phyloP scores from a whole-genome alignment of 2,329 filamentous ascomycete species.

The Penicillium sp. region DNA sequence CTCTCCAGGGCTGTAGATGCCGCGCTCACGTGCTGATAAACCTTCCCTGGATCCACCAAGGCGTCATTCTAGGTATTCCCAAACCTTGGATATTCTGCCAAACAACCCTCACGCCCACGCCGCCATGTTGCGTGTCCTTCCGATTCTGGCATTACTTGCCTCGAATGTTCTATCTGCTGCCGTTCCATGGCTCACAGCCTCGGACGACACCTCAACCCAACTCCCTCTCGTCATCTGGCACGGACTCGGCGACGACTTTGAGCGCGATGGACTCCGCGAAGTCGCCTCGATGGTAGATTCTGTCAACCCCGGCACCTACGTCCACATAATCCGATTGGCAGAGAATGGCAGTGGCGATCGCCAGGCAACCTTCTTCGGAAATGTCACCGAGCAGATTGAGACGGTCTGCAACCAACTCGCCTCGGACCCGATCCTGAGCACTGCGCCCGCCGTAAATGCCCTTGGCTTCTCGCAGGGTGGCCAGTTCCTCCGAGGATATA shows the following conservation, averaged over 20 bases:
- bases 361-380: slow-evolving; percentile 83
- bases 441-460: slow-evolving; percentile 79
- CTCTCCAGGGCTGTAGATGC: too few species aligned
- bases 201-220: slow-evolving; percentile 43
- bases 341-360: slow-evolving; percentile 65
- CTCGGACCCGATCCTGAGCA: slow-evolving; percentile 71
- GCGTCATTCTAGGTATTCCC: not conserved
- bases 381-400: slow-evolving; percentile 72
- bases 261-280: slow-evolving; percentile 66
- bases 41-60: not conserved
- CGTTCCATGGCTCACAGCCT: slow-evolving; percentile 12
- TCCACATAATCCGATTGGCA: slow-evolving; percentile 72
- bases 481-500: slow-evolving; percentile 86
- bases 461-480: slow-evolving; percentile 94
- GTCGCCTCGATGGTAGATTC: slow-evolving; percentile 68
- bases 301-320: slow-evolving; percentile 75
- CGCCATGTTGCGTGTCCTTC: slow-evolving; percentile 10
- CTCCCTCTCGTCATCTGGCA: slow-evolving; percentile 95
- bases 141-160: slow-evolving; percentile 18
- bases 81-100: not conserved
- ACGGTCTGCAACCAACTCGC: slow-evolving; percentile 74
- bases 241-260: slow-evolving; percentile 64
- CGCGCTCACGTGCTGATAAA: slow-evolving; percentile 1
- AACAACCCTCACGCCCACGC: not conserved
- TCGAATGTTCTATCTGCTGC: slow-evolving; percentile 15